These are phyloP conservation scores for Lecanosticta acicola DNA, from an alignment of 2,329 filamentous ascomycete species.

Conservation along the genomic window DNA sequence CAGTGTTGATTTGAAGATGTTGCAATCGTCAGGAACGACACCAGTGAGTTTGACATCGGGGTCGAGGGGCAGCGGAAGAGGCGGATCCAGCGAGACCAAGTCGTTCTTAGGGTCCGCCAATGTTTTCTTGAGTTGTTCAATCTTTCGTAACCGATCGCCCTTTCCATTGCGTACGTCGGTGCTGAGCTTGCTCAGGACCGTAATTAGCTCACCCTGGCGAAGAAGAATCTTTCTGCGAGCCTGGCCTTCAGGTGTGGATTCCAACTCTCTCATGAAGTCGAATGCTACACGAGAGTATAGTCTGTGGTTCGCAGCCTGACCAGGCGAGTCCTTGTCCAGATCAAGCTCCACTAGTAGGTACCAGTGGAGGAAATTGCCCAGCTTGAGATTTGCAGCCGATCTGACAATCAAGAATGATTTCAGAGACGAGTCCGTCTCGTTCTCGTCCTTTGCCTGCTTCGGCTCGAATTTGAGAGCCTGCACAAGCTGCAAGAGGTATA, in stretches of 20 bases:
- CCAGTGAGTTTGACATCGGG: conserved; percentile 74
- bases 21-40: conserved; percentile 74
- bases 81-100: conserved; percentile 72
- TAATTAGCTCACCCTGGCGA: conserved; percentile 83
- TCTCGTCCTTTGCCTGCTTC: conserved; percentile 35
- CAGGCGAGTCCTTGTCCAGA: conserved; percentile 52
- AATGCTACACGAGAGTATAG: conserved; percentile 92
- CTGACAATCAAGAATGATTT: conserved; percentile 84
- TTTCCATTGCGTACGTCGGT: conserved; percentile 78
- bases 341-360: conserved; percentile 98
- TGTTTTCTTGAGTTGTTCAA: conserved; percentile 76
- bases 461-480: conserved; percentile 94
- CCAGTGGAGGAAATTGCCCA: conserved; percentile 96
- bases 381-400: conserved; percentile 78
- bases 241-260: conserved; percentile 62
- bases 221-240: conserved; percentile 71
- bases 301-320: conserved; percentile 66
- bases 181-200: conserved; percentile 80
- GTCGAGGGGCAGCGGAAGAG: conserved; percentile 81
- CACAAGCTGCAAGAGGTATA: conserved; percentile 90
- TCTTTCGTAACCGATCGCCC: conserved; percentile 72
- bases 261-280: conserved; percentile 88
- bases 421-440: conserved; percentile 70
- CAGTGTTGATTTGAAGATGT: conserved; percentile 92
- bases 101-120: conserved; percentile 88